Evolutionary conservation across 2,329 filamentous ascomycete genomes (phyloP).

Genomic region (Epichloe gansuensis): DNA sequence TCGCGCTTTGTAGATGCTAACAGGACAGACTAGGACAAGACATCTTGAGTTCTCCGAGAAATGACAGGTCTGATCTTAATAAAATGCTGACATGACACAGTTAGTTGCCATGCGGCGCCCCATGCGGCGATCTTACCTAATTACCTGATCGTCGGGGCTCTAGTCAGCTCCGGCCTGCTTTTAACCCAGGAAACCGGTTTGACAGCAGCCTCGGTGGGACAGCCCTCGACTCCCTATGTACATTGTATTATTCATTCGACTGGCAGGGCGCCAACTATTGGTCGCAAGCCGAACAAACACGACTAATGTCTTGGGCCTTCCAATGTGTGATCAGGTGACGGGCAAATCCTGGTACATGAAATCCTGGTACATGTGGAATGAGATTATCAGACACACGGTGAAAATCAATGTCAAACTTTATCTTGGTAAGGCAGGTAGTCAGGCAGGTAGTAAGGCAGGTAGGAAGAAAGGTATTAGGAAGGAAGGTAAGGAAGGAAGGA

Average conservation of each 20-base stretch:
- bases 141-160: not conserved
- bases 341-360: no score
- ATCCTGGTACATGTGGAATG: no score
- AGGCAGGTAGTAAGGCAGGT: no score
- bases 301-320: no score
- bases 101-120: not conserved
- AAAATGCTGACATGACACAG: not conserved
- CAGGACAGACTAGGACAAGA: no score
- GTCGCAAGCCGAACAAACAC: no score
- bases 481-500: no score
- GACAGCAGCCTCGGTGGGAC: not conserved
- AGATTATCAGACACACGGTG: no score
- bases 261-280: not conserved
- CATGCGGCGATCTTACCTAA: not conserved
- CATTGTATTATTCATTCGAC: not conserved
- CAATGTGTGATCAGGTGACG: no score
- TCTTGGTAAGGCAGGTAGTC: no score
- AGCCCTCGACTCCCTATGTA: not conserved
- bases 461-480: no score
- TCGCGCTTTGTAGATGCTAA: not conserved
- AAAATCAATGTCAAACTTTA: no score
- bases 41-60: not conserved
- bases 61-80: not conserved
- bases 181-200: not conserved
- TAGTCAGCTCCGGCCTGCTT: not conserved